These are phyloP conservation scores for Fusarium pseudonygamai DNA, from an alignment of 2,329 filamentous ascomycete genomes.

Conservation along the genomic window DNA sequence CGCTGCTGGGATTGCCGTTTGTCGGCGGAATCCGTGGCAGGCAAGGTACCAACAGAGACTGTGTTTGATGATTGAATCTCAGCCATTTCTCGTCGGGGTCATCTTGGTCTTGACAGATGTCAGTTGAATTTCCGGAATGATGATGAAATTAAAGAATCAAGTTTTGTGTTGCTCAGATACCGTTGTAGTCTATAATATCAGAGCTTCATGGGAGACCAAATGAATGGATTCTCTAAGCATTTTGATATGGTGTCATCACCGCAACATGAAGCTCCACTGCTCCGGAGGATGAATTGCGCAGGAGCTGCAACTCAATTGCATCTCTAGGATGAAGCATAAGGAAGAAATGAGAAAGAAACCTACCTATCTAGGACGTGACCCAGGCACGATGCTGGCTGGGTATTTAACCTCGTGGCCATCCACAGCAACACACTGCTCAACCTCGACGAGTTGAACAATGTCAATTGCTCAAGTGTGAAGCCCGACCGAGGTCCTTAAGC, in stretches of 20 bases:
- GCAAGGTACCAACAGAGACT: constrained; percentile 35
- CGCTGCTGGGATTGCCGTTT: constrained; percentile 43
- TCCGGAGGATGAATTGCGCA: background rate
- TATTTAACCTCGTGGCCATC: constrained; percentile 40
- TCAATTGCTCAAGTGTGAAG: constrained; percentile 28
- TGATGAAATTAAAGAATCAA: constrained; percentile 20
- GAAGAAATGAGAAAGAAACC: constrained; percentile 15
- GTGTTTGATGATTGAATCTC: constrained; percentile 46
- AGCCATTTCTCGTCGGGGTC: constrained; percentile 56
- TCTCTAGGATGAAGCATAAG: background rate
- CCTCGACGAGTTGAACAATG: constrained; percentile 30
- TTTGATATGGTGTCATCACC: constrained; percentile 69
- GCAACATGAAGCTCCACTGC: constrained; percentile 43
- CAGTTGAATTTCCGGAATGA: constrained; percentile 5
- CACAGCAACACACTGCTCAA: constrained; percentile 36
- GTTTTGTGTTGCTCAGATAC: constrained; percentile 77
- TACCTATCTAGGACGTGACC: constrained; percentile 48
- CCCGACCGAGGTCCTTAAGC: constrained; percentile 23
- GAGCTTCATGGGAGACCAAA: constrained; percentile 69
- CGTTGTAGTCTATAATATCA: constrained; percentile 90
- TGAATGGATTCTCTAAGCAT: constrained; percentile 69
- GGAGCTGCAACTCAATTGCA: background rate
- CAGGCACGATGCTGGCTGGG: constrained; percentile 38
- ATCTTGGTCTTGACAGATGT: constrained; percentile 55
- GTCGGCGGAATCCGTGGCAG: constrained; percentile 32